A percentile compares a stretch with the other conserved stretches of the same genome.
Conservation (phyloP, 1,139 yeast species). For the Cylindricascospora bacillispora region DNA sequence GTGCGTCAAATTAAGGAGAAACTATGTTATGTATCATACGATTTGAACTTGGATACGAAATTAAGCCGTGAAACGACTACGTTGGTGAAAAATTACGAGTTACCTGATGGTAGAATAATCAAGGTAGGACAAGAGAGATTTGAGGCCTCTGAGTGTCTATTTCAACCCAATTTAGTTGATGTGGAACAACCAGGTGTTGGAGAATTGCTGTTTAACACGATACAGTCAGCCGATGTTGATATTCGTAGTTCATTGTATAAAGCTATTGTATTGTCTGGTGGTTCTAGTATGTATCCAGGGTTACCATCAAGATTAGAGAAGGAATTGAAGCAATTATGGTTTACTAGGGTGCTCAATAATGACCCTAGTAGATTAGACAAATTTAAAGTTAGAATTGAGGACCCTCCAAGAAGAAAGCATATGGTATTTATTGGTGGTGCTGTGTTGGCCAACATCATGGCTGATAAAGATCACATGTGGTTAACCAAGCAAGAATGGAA, state of each 20-base stretch:
- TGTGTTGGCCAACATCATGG: constrained; percentile 94
- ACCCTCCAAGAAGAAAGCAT: constrained; percentile 97
- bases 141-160: constrained; percentile 96
- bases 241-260: constrained; percentile 77
- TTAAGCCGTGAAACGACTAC: constrained; percentile 90
- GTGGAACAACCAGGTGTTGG: constrained; percentile 97
- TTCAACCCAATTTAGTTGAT: constrained; percentile 95
- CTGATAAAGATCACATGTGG: constrained; percentile 98
- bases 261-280: constrained; percentile 92
- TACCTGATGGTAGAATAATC: constrained; percentile 93
- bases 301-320: constrained; percentile 90
- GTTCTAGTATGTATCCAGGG: constrained; percentile 98
- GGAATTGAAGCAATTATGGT: constrained; percentile 94
- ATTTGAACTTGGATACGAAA: constrained; percentile 76
- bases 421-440: constrained; percentile 99
- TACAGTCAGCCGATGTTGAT: constrained; percentile 91
- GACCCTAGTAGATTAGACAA: constrained; percentile 80
- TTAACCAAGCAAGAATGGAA: constrained; percentile 93
- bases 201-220: constrained; percentile 79
- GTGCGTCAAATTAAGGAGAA: constrained; percentile 96
- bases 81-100: constrained; percentile 77
- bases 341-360: constrained; percentile 72
- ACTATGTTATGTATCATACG: constrained; percentile 89
- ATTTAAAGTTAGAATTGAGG: constrained; percentile 93
- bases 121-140: constrained; percentile 92